Conservation (phyloP, 352 stramenopile species). For the Globisporangium polare region DNA sequence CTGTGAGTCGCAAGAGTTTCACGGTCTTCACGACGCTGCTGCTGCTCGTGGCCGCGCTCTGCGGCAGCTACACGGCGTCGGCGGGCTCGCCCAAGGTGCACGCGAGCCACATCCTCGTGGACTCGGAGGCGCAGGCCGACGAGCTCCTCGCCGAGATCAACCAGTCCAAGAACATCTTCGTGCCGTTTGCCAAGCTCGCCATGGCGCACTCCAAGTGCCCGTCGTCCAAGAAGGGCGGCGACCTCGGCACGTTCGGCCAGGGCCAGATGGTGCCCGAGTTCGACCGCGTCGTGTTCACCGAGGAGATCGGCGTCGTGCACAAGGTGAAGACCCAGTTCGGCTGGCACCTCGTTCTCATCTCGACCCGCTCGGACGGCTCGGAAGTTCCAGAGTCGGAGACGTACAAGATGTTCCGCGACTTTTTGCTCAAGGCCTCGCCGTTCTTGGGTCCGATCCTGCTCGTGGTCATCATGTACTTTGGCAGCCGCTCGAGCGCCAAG, state of each 20-base stretch:
- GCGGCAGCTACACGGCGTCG: slow-evolving; percentile 7
- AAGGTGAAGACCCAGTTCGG: slow-evolving; percentile 84
- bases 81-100: slow-evolving; percentile 29
- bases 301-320: slow-evolving; percentile 64
- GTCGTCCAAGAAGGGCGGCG: slow-evolving; percentile 55
- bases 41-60: slow-evolving; percentile 8
- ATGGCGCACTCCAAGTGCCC: slow-evolving; percentile 72
- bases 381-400: slow-evolving; percentile 26
- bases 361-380: slow-evolving; percentile 39
- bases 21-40: slow-evolving; percentile 15
- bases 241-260: slow-evolving; percentile 65
- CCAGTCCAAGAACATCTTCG: slow-evolving; percentile 43
- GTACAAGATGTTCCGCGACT: slow-evolving; percentile 31
- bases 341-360: slow-evolving; percentile 63
- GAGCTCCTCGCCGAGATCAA: slow-evolving; percentile 48
- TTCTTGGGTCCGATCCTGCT: slow-evolving; percentile 52
- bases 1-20: slow-evolving; percentile 9
- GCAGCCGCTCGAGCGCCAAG: slow-evolving; percentile 21
- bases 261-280: slow-evolving; percentile 79
- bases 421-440: slow-evolving; percentile 37
- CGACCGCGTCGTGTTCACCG: slow-evolving; percentile 67
- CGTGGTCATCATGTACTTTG: slow-evolving; percentile 45
- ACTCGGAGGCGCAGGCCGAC: slow-evolving; percentile 62
- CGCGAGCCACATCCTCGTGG: slow-evolving; percentile 81
- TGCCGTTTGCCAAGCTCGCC: slow-evolving; percentile 63